Evolutionary conservation across 2,329 filamentous ascomycete genomes (phyloP), one percentile per base, ranked within the genome.

Genomic region (Penicillium sp.): DNA sequence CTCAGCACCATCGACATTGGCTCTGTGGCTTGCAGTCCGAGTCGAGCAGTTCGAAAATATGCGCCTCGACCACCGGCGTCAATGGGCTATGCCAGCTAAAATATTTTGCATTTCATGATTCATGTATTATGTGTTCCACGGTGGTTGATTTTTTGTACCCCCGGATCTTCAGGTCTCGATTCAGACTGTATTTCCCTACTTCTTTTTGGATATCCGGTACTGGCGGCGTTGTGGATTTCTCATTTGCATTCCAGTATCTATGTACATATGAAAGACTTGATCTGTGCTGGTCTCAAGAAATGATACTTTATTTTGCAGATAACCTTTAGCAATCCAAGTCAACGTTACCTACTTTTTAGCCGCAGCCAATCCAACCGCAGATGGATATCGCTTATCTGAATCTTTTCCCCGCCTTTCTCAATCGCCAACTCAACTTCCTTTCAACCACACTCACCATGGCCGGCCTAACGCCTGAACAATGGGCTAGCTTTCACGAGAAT

Each of bases 401-500:
- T 44, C 9, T 41, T 15, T 49, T 48, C 57, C 58, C 58, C 58
- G 54, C 58, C 55, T 52, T 58, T 42, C 18, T 42, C 31, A 18
- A 35, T 43, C 23, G 37, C 33, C 48, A 43, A 44, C 42, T 13
- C 25, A 20, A 25, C 41, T 42, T 20, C 37, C 42, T 24, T 45
- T 12, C 23, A 28, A 35, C 18, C 24, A 24, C 12, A 43, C n/a
- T 37, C 24, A 57, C 23, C 10, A 63, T 63, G 60, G 27, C 49
- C 9, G 86, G 86, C 49, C 86, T 96, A 50, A 86, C 85, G 13
- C 70, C 82, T 38, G 77, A 81, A 28, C 90, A 96, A 66, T 74
- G 93, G 41, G 68, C 79, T 42, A 76, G 79, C 63, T 97, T 95
- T 77, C 70, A 86, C 60, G 76, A 81, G 44, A 88, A 97, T 74